Evolutionary conservation across 2,329 filamentous ascomycete species (phyloP), one percentile per base, ranked within the genome.

Genomic region (Biscogniauxia mediterranea): DNA sequence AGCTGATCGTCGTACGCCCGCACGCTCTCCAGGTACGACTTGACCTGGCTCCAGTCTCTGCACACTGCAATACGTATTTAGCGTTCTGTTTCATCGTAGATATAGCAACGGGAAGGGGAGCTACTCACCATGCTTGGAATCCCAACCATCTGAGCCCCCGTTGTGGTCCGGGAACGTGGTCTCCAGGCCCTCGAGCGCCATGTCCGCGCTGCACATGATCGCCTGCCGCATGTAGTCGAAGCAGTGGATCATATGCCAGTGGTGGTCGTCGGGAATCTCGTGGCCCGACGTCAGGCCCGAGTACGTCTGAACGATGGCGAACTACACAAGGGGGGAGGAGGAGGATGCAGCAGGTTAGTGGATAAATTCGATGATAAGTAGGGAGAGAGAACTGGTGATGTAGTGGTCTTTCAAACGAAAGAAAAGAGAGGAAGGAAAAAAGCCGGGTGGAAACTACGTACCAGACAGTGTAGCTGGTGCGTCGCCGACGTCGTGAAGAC

Each of bases 171-270:
- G 78, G 61, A 80, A 80, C 1, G 79, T 80, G 2, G 79, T 80
- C 68, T 79, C 78, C 15, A 76, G 74, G 42, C 78, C 78, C 70
- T 81, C 79, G 53, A 81, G 69, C 1, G 78, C 78, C 61, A 78
- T 79, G 62, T 81, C 79, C 56, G 77, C 76, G 26, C 72, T 75
- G 69, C 79, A 81, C 74, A 80, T 76, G 61, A 81, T 77, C 49
- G 77, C 77, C 68, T 81, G 77, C 11, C 79, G 73, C 70, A 81
- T 75, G 68, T 81, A 81, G 66, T 78, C 76, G 68, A 81, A 79
- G 73, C 79, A 81, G 72, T 81, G 79, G 57, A 78, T 76, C 73
- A 81, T 78, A 69, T 81, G 79, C 76, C 77, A 79, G 69, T 80
- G 77, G 68, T 79, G 76, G 63, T 80, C 78, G 23, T 76, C 73